These are phyloP conservation scores for Capronia coronata DNA, from an alignment of 2,329 filamentous ascomycete species.

Conservation along the genomic window DNA sequence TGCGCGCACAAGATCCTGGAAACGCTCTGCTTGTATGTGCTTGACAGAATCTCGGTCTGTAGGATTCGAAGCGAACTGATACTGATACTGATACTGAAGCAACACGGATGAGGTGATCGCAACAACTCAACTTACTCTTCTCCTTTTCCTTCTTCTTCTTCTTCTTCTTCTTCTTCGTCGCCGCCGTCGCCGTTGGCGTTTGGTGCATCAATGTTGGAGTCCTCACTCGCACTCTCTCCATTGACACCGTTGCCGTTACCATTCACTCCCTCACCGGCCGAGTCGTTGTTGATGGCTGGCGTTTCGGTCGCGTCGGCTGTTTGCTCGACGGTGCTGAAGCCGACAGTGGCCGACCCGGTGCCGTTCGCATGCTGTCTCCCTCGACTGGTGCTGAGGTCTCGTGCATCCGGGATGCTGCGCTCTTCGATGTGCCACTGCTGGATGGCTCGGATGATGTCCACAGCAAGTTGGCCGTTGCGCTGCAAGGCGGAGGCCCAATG, in stretches of 20 bases:
- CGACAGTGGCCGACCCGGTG: background rate
- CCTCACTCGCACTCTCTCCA: slow-evolving; percentile 11
- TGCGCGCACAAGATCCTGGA: too few species aligned
- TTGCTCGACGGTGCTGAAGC: slow-evolving; percentile 24
- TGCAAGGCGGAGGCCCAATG: slow-evolving; percentile 51
- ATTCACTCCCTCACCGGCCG: background rate
- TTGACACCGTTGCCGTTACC: background rate
- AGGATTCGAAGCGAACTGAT: too few species aligned
- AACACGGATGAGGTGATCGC: background rate
- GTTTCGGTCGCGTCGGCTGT: slow-evolving; percentile 14
- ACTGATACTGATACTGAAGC: background rate
- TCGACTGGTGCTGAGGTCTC: slow-evolving; percentile 29
- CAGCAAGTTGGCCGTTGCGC: slow-evolving; percentile 50
- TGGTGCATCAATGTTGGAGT: slow-evolving; percentile 17
- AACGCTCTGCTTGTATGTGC: too few species aligned
- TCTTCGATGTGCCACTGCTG: slow-evolving; percentile 50
- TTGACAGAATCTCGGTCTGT: too few species aligned
- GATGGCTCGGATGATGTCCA: slow-evolving; percentile 49
- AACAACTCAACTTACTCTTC: slow-evolving; percentile 22
- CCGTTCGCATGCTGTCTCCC: slow-evolving; percentile 17
- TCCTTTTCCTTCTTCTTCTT: too few species aligned
- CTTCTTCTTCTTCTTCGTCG: too few species aligned
- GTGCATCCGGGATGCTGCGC: slow-evolving; percentile 45
- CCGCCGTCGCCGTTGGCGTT: slow-evolving; percentile 20
- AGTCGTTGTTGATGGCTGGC: background rate